Base-by-base conservation (phyloP, 2,329 filamentous ascomycete genomes). In the Aspergillus sp. region DNA sequence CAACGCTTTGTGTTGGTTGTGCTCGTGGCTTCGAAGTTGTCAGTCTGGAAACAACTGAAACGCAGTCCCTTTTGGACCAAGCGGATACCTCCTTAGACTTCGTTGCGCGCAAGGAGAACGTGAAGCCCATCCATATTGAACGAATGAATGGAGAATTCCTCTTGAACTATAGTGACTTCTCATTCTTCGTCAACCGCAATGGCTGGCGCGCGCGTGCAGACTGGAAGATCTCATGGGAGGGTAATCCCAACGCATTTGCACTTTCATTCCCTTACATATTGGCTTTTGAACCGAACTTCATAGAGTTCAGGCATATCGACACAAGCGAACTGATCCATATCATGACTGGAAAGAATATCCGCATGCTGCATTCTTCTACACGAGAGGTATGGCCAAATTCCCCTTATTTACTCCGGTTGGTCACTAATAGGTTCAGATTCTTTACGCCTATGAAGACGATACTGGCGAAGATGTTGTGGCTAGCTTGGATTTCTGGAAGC, bases 151-250 rank as follows among this genome's bases (percentile, higher is more conserved):
- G 93, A 73, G 95, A 99, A 72, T 99, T 99, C 81, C 77, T 99
- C 66, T 87, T 99, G 63, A 98, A 97, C 76, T 99, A 99, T 78
- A 95, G 91, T 4, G 95, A 99, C 74, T 99, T 97, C 77, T 96
- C 91, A 12, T 99, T 99, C 85, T 99, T 98, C 70, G 95, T 99
- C 72, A 98, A 99, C 77, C 87, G 95, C 68, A 98, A 99, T 74
- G 95, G 95, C 39, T 99, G 95, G 95, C 87, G 95, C 62, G 93
- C 93, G 54, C 85, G 93, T 68, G 92, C 93, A 5, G 95, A 99
- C 75, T 99, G 95, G 95, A 88, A 89, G 68, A 96, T 99, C 70
- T 89, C 93, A 63, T 99, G 95, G 95, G 95, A 99, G 79, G 95
- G 95, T 56, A 90, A 87, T 45, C 95, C 95, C 41, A 89, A 91